phyloP scores from a whole-genome alignment of 352 stramenopile genomes.

The Globisporangium heterothallicum region DNA sequence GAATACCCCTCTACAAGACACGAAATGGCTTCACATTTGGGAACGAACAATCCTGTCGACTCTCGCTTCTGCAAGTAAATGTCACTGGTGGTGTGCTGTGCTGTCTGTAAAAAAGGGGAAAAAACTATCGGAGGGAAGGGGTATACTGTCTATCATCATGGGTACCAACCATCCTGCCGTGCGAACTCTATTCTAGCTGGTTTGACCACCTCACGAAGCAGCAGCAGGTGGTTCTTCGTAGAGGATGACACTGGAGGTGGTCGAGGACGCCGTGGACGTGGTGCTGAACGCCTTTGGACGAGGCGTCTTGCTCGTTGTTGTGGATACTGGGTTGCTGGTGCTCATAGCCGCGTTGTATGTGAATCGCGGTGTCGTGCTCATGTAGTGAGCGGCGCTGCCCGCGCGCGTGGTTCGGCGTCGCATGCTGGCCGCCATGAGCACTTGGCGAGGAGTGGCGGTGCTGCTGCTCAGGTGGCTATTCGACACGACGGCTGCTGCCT shows the following conservation, averaged over 20 bases:
- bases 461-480: not conserved
- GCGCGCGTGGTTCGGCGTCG: conserved; percentile 1
- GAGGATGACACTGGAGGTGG: conserved; percentile 13
- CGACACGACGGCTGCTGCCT: not conserved
- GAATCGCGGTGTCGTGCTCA: conserved; percentile 8
- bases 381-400: conserved; percentile 1
- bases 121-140: too few relatives aligned
- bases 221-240: conserved; percentile 12
- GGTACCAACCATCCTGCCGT: conserved; percentile 1
- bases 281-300: conserved; percentile 16
- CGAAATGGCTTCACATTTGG: too few relatives aligned
- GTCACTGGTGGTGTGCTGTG: too few relatives aligned
- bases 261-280: conserved; percentile 12
- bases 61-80: too few relatives aligned
- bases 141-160: too few relatives aligned
- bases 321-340: not conserved
- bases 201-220: too few relatives aligned
- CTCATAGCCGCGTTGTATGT: not conserved
- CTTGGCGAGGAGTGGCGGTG: conserved; percentile 8
- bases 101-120: too few relatives aligned
- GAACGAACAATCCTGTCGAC: too few relatives aligned
- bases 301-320: not conserved
- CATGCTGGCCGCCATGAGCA: conserved; percentile 4
- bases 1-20: not conserved
- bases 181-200: too few relatives aligned